Base-by-base conservation (phyloP, 441 rosid species). In the Theobroma grandiflorum region DNA sequence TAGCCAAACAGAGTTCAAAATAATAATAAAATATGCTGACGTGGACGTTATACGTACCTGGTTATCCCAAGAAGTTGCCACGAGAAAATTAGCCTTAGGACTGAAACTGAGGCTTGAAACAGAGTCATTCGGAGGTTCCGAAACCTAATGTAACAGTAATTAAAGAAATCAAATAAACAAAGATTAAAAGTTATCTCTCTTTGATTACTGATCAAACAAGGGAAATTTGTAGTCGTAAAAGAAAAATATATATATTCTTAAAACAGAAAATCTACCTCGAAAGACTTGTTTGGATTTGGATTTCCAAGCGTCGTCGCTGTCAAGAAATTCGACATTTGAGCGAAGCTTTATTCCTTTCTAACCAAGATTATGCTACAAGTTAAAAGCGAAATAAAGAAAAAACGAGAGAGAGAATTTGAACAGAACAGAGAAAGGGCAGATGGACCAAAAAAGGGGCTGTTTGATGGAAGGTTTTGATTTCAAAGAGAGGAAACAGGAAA, bases 61-160 rank as follows among this genome's bases (percentile, higher is more conserved):
- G 82, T 94, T 96, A 88, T 96, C 99, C 99, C 98, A 95, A 43
- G 98, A 95, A 80, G 98, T 93, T 11, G 97, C 98, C 40, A 93
- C 89, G 75, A 96, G 91, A 67, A 88, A 78, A 74, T 95, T 94
- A 40, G 98, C 98, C 86, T 89, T 91, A 4, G 98, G 94, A 86
- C 99, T 93, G 86, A 96, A 96, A 88, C 89, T 50, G 78, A 96
- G 97, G 83, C 98, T 96, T 0, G 98, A 93, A 77, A 95, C 87
- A 3, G 98, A 93, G 83, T 93, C 99, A 47, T 82, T 76, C 2
- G 99, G 98, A 77, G 97, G 94, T 77, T 94, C 95, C 81, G 85
- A 75, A 62, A 93, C 98, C 98, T 95, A 77, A 50, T 14, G 9
- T 7, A 20, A 37, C 47, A 57, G 3, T 11, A 31, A 16, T 4